Percentiles rank a stretch among this genome's conserved stretches.
phyloP scores from a whole-genome alignment of 148 eudicot species.

The Vaccinium macrocarpon region DNA sequence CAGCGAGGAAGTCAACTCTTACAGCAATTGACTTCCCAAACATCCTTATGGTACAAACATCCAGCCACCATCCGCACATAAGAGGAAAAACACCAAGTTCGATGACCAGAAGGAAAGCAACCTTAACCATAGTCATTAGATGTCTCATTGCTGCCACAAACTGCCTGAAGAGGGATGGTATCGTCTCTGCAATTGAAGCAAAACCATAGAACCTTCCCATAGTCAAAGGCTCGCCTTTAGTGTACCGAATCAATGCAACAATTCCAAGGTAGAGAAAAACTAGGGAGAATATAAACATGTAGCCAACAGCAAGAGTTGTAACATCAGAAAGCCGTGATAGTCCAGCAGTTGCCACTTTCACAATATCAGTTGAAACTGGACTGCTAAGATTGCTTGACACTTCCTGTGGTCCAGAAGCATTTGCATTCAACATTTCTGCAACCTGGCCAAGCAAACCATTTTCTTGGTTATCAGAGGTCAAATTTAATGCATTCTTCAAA shows the following conservation, averaged over 20 bases:
- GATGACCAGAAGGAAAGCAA: conserved; percentile 90
- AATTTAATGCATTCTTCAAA: conserved; percentile 72
- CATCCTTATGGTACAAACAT: conserved; percentile 89
- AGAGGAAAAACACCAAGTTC: conserved; percentile 96
- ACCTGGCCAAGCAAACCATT: conserved; percentile 48
- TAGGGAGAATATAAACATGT: conserved; percentile 76
- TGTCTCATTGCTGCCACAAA: conserved; percentile 91
- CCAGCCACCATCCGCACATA: conserved; percentile 99
- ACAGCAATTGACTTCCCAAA: conserved; percentile 85
- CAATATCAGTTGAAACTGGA: conserved; percentile 49
- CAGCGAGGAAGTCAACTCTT: conserved; percentile 83
- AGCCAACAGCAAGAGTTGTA: conserved; percentile 94
- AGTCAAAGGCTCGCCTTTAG: conserved; percentile 84
- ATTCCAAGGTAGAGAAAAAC: conserved; percentile 76
- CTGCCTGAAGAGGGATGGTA: conserved; percentile 83
- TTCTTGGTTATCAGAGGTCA: conserved; percentile 58
- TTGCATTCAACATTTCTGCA: conserved; percentile 52
- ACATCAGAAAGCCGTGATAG: conserved; percentile 85
- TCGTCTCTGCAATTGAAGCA: conserved; percentile 77
- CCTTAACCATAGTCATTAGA: conserved; percentile 90
- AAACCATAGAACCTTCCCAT: conserved; percentile 89
- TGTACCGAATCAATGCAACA: conserved; percentile 72
- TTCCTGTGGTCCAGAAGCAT: conserved; percentile 55
- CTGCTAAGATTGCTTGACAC: conserved; percentile 48
- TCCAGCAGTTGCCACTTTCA: conserved; percentile 62